A percentile compares a stretch with the other conserved stretches of the same genome.
Evolutionary conservation across 2,329 filamentous ascomycete species (phyloP).

Genomic region (Lanzia echinophila): DNA sequence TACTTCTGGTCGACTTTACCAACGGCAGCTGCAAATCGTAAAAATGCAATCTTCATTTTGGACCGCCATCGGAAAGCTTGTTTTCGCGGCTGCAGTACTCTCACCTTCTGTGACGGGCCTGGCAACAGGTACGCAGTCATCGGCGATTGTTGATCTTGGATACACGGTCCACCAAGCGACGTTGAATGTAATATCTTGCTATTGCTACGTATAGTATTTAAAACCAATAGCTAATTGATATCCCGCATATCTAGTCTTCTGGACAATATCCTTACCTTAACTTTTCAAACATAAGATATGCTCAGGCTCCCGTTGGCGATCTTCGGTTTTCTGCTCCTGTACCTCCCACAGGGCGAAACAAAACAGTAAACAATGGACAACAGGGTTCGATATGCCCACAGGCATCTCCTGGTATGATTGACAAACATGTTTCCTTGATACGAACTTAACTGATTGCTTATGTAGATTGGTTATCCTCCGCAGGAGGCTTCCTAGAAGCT

Average conservation of each 20-base stretch:
- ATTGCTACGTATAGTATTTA: background rate
- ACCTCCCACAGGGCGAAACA: constrained; percentile 24
- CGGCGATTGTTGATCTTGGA: constrained; percentile 25
- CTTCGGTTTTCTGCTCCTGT: constrained; percentile 38
- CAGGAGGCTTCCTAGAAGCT: background rate
- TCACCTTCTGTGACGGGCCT: background rate
- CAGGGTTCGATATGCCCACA: constrained; percentile 14
- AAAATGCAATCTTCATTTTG: background rate
- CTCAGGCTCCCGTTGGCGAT: constrained; percentile 35
- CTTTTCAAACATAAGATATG: constrained; percentile 39
- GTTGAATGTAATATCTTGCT: constrained; percentile 17
- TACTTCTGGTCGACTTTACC: background rate
- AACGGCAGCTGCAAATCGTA: background rate
- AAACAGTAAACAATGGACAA: constrained; percentile 21
- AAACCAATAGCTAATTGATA: background rate
- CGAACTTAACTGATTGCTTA: background rate
- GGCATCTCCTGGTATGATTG: constrained; percentile 2
- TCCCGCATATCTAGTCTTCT: constrained; percentile 18
- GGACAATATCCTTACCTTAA: constrained; percentile 28
- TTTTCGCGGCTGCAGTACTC: background rate
- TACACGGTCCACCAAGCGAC: constrained; percentile 26
- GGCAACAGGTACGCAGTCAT: too few relatives aligned
- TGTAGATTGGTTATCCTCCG: background rate
- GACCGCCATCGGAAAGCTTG: background rate
- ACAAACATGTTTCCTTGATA: background rate